phyloP scores from a whole-genome alignment of 2,329 filamentous ascomycete genomes.

The Aspergillus sp. region DNA sequence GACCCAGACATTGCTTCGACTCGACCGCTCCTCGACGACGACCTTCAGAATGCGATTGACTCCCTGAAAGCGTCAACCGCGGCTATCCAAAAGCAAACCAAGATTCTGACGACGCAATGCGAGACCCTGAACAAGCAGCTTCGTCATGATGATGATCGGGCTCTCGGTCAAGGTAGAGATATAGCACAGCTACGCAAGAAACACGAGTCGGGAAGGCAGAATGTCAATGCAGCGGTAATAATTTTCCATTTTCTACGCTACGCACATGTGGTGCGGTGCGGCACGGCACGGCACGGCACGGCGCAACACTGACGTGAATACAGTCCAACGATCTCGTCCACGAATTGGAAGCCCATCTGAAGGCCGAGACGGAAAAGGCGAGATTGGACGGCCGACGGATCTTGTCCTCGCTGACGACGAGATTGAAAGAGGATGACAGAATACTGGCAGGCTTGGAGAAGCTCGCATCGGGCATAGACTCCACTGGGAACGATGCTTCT shows the following conservation, averaged over 20 bases:
- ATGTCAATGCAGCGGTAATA: slow-evolving; percentile 24
- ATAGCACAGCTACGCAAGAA: slow-evolving; percentile 25
- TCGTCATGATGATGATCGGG: slow-evolving; percentile 13
- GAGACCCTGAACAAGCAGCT: slow-evolving; percentile 22
- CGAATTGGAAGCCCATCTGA: slow-evolving; percentile 25
- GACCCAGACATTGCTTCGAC: slow-evolving; percentile 21
- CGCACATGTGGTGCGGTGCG: background rate
- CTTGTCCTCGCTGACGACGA: slow-evolving; percentile 23
- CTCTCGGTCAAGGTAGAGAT: slow-evolving; percentile 18
- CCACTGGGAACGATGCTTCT: slow-evolving; percentile 21
- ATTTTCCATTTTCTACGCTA: background rate
- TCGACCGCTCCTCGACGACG: slow-evolving; percentile 32
- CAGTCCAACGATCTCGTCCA: slow-evolving; percentile 30
- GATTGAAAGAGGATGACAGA: slow-evolving; percentile 32
- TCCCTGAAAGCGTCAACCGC: slow-evolving; percentile 31
- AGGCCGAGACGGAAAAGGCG: slow-evolving; percentile 22
- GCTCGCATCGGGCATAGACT: slow-evolving; percentile 20
- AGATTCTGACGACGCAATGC: slow-evolving; percentile 24
- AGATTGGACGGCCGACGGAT: slow-evolving; percentile 26
- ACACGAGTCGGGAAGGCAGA: slow-evolving; percentile 29
- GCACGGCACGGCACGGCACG: too few relatives aligned
- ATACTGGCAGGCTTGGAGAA: slow-evolving; percentile 23
- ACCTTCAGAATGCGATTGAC: slow-evolving; percentile 29
- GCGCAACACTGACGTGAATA: slow-evolving; percentile 5
- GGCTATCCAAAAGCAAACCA: slow-evolving; percentile 26